These are phyloP conservation scores for Trametes sp. DNA, from an alignment of 1,284 basidiomycete species.

Conservation along the genomic window DNA sequence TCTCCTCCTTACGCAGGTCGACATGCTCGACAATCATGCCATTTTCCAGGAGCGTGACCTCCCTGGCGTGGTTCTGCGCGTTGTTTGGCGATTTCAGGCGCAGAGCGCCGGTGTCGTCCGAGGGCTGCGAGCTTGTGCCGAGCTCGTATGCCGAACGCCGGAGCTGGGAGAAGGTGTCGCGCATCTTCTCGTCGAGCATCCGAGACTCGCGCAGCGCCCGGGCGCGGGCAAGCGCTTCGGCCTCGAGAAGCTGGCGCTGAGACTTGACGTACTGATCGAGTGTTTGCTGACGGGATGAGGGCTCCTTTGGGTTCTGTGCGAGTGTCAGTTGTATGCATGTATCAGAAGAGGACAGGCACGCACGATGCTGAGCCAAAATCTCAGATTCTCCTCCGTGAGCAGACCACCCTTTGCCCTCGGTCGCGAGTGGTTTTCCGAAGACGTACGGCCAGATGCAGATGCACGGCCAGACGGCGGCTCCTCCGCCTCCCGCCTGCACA, in stretches of 20 bases:
- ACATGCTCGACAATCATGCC: slow-evolving; percentile 89
- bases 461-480: slow-evolving; percentile 60
- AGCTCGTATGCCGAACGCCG: slow-evolving; percentile 79
- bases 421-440: slow-evolving; percentile 56
- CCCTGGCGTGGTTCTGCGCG: slow-evolving; percentile 62
- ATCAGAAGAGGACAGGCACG: slow-evolving; percentile 43
- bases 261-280: slow-evolving; percentile 74
- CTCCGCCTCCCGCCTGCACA: slow-evolving; percentile 77
- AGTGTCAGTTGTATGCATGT: slow-evolving; percentile 15
- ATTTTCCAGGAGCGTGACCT: slow-evolving; percentile 83
- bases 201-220: slow-evolving; percentile 80
- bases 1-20: slow-evolving; percentile 82
- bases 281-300: slow-evolving; percentile 77
- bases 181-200: slow-evolving; percentile 74
- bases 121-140: slow-evolving; percentile 51
- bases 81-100: slow-evolving; percentile 64
- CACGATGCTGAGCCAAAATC: slow-evolving; percentile 88
- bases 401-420: slow-evolving; percentile 72
- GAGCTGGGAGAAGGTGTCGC: slow-evolving; percentile 79
- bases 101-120: slow-evolving; percentile 65
- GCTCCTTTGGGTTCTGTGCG: slow-evolving; percentile 79
- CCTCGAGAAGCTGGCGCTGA: slow-evolving; percentile 75
- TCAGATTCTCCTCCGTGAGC: slow-evolving; percentile 83
- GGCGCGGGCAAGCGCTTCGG: slow-evolving; percentile 76
- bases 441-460: slow-evolving; percentile 51